Percentiles rank a stretch among this genome's conserved stretches.
phyloP scores from a whole-genome alignment of 257 asterid species.

The Nicotiana paniculata region DNA sequence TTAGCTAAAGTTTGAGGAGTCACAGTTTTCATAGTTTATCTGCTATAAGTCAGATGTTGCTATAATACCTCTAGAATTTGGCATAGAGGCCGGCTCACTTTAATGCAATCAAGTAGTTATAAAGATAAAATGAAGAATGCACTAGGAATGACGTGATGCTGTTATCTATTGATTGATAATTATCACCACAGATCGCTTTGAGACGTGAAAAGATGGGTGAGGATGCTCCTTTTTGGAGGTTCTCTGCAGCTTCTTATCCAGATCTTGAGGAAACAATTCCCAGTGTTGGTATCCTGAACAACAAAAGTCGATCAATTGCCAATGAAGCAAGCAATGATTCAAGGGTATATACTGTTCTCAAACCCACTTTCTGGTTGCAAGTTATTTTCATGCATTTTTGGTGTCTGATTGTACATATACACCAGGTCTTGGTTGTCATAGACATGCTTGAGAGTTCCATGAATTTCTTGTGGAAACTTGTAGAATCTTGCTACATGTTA shows the following conservation, averaged over 20 bases:
- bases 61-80: background rate
- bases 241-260: slow-evolving; percentile 86
- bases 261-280: slow-evolving; percentile 47
- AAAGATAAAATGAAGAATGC: background rate
- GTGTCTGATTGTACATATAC: background rate
- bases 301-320: slow-evolving; percentile 14
- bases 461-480: background rate
- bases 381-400: slow-evolving; percentile 4
- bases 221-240: slow-evolving; percentile 87
- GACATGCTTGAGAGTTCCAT: background rate
- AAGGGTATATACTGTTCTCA: slow-evolving; percentile 36
- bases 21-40: background rate
- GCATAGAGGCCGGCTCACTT: background rate
- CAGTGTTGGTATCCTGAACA: slow-evolving; percentile 18
- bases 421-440: background rate
- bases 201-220: slow-evolving; percentile 86
- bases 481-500: background rate
- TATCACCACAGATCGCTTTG: slow-evolving; percentile 52
- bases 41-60: background rate
- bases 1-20: background rate
- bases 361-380: slow-evolving; percentile 5
- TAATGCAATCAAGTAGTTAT: background rate
- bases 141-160: background rate
- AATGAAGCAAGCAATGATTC: slow-evolving; percentile 27
- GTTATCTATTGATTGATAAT: background rate